phyloP scores from a whole-genome alignment of 2,329 filamentous ascomycete species.

The Xylariales sp. region DNA sequence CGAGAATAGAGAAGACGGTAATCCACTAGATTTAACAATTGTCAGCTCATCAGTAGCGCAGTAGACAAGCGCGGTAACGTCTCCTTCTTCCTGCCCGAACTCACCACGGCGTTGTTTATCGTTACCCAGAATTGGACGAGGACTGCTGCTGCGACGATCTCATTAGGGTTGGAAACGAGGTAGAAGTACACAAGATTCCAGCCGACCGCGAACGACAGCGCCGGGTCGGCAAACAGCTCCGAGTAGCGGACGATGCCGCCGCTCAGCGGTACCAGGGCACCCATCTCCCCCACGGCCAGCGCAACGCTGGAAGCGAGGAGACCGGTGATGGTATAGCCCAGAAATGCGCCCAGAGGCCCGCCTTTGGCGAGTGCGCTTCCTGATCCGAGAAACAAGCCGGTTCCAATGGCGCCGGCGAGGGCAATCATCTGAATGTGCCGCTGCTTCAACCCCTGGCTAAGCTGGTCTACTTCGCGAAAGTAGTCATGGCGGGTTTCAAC shows the following conservation, averaged over 20 bases:
- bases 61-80: conserved; percentile 64
- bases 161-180: conserved; percentile 62
- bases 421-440: conserved; percentile 62
- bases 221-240: conserved; percentile 67
- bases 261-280: conserved; percentile 66
- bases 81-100: conserved; percentile 49
- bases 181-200: conserved; percentile 72
- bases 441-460: conserved; percentile 62
- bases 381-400: conserved; percentile 67
- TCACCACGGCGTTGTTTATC: too few species aligned
- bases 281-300: conserved; percentile 71
- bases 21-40: conserved; percentile 5
- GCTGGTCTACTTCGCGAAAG: too few species aligned
- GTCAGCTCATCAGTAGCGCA: conserved; percentile 69
- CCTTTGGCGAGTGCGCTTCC: conserved; percentile 65
- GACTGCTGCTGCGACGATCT: conserved; percentile 65
- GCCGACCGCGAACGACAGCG: conserved; percentile 63
- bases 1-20: conserved; percentile 39
- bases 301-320: conserved; percentile 48
- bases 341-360: conserved; percentile 67
- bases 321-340: conserved; percentile 64
- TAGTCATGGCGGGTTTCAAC: too few species aligned
- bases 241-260: conserved; percentile 69
- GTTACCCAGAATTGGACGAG: conserved; percentile 67
- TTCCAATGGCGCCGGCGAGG: conserved; percentile 59